These are phyloP conservation scores for Acrodontium crateriforme DNA, from an alignment of 2,329 filamentous ascomycete species.

Conservation along the genomic window DNA sequence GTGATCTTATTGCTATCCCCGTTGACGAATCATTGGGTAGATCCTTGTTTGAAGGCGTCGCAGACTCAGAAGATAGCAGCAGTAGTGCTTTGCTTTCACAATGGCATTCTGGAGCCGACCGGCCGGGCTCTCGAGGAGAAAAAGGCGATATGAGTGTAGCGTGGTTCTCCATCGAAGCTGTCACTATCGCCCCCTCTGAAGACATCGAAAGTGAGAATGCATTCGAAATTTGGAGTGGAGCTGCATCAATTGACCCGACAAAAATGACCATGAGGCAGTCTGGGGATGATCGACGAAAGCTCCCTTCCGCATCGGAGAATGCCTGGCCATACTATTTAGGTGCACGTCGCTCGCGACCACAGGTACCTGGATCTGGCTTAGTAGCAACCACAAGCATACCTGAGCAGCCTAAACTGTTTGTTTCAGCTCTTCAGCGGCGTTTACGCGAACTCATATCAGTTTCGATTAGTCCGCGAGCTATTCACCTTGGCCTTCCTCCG, in stretches of 20 bases:
- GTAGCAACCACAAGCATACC: slow-evolving; percentile 16
- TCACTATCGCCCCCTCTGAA: slow-evolving; percentile 36
- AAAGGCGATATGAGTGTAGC: slow-evolving; percentile 41
- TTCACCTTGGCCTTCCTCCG: slow-evolving; percentile 76
- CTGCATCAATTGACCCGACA: slow-evolving; percentile 72
- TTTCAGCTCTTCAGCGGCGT: slow-evolving; percentile 41
- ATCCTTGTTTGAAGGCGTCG: slow-evolving; percentile 58
- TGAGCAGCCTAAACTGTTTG: slow-evolving; percentile 28
- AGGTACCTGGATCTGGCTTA: slow-evolving; percentile 30
- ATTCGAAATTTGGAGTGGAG: slow-evolving; percentile 66
- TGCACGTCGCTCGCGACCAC: slow-evolving; percentile 48
- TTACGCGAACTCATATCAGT: slow-evolving; percentile 76
- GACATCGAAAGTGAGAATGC: slow-evolving; percentile 42
- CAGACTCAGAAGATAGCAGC: slow-evolving; percentile 54
- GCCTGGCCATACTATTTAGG: slow-evolving; percentile 87
- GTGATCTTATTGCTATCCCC: slow-evolving; percentile 77
- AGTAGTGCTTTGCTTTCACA: slow-evolving; percentile 28
- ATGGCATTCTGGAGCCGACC: slow-evolving; percentile 3
- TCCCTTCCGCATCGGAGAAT: slow-evolving; percentile 62
- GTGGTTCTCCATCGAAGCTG: slow-evolving; percentile 84
- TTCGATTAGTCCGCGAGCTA: slow-evolving; percentile 73
- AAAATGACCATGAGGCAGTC: slow-evolving; percentile 85
- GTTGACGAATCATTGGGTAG: slow-evolving; percentile 76
- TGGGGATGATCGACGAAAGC: slow-evolving; percentile 67
- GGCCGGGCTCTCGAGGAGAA: slow-evolving; percentile 41